Evolutionary conservation across 352 stramenopile species (phyloP).

Genomic region (Pythium dissimile): DNA sequence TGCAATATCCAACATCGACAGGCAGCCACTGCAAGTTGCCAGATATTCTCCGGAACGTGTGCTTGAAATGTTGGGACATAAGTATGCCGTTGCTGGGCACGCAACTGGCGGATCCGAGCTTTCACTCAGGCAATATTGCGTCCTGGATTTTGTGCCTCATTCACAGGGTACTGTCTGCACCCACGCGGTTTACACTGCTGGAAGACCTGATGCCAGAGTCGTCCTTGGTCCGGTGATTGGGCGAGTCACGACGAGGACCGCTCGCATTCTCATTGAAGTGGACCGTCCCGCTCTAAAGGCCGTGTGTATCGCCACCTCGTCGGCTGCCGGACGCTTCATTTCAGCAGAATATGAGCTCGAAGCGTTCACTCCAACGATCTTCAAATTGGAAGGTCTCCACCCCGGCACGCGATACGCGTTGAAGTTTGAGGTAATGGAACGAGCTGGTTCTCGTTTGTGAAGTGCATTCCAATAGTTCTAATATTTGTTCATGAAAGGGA

Average conservation of each 20-base stretch:
- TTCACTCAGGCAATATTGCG: conserved; percentile 35
- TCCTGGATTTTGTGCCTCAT: conserved; percentile 51
- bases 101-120: background rate
- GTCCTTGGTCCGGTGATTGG: conserved; percentile 64
- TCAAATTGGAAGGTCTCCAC: conserved; percentile 57
- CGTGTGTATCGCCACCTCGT: conserved; percentile 29
- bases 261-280: conserved; percentile 60
- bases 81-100: conserved; percentile 1
- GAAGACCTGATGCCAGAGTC: conserved; percentile 34
- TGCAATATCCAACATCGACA: conserved; percentile 29
- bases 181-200: conserved; percentile 35
- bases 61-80: background rate
- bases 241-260: conserved; percentile 44
- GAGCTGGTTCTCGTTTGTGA: background rate
- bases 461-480: too few species aligned
- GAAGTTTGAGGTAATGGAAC: conserved; percentile 38
- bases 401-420: conserved; percentile 55
- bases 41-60: conserved; percentile 1
- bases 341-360: conserved; percentile 27
- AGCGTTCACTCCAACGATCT: conserved; percentile 47
- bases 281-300: conserved; percentile 37
- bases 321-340: background rate
- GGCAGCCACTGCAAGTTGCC: background rate
- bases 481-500: too few species aligned
- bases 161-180: conserved; percentile 25